Conservation (phyloP, 2,329 filamentous ascomycete genomes). For the Nemania sp. region DNA sequence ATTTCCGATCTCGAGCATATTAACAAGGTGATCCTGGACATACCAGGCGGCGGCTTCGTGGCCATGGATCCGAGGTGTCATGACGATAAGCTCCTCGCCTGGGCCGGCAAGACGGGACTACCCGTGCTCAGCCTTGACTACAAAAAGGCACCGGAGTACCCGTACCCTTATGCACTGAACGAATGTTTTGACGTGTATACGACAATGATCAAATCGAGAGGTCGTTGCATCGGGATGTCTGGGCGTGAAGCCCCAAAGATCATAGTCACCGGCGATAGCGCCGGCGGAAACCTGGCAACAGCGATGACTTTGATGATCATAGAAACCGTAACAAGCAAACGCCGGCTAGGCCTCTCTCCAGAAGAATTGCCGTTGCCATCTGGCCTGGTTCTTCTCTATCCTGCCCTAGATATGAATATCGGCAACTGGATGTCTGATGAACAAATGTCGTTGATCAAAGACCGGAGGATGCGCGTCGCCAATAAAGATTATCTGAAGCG, state of each 20-base stretch:
- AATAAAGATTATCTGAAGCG: constrained; percentile 78
- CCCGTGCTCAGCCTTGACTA: constrained; percentile 92
- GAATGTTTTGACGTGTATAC: constrained; percentile 88
- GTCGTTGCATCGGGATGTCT: constrained; percentile 74
- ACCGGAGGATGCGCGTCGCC: constrained; percentile 74
- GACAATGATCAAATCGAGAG: constrained; percentile 70
- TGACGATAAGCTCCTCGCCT: constrained; percentile 90
- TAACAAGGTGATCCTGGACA: constrained; percentile 79
- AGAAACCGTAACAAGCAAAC: constrained; percentile 66
- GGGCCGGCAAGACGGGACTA: constrained; percentile 87
- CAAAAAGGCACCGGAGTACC: constrained; percentile 80
- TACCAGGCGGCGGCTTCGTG: constrained; percentile 93
- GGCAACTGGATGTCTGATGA: constrained; percentile 99
- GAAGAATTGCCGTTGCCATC: constrained; percentile 71
- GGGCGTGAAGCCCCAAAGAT: constrained; percentile 68
- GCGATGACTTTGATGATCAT: constrained; percentile 87
- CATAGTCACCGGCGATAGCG: constrained; percentile 77
- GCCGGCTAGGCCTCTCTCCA: constrained; percentile 58
- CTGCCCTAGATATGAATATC: constrained; percentile 93
- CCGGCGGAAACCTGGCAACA: constrained; percentile 79
- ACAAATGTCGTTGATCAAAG: constrained; percentile 91
- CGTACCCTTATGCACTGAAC: constrained; percentile 83
- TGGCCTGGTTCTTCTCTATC: constrained; percentile 85
- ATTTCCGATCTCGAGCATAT: constrained; percentile 76
- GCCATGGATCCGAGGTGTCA: constrained; percentile 95